Evolutionary conservation across 495 filamentous ascomycete species (phyloP).

Genomic region (Paragyromitra xinjiangensis): DNA sequence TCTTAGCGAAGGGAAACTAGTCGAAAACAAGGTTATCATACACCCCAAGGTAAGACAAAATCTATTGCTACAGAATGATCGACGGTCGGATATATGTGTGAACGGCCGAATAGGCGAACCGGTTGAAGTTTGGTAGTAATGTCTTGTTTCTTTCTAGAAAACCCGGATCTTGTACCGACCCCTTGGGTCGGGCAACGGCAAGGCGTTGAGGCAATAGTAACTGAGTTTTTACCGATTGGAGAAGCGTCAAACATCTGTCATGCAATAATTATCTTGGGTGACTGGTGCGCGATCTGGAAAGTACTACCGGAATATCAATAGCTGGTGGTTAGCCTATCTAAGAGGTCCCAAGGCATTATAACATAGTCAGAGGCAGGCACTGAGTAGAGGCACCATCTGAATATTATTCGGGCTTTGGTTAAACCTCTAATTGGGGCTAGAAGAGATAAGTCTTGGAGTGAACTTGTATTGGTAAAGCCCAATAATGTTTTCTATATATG

Average conservation of each 20-base stretch:
- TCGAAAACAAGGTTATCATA: background rate
- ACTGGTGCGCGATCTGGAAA: background rate
- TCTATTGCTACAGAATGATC: background rate
- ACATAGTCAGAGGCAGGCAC: background rate
- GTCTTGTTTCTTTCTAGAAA: background rate
- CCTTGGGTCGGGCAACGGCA: constrained; percentile 3
- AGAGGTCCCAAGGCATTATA: background rate
- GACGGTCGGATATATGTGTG: background rate
- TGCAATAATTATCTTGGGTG: background rate
- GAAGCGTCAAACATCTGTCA: background rate
- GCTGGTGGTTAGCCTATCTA: background rate
- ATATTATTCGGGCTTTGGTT: background rate
- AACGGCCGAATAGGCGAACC: too few relatives aligned
- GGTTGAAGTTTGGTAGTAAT: background rate
- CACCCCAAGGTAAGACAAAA: background rate
- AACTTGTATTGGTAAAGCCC: background rate
- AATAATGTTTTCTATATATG: constrained; percentile 3
- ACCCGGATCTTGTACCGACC: background rate
- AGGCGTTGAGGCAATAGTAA: background rate
- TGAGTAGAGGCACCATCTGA: background rate
- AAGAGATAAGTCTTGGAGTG: background rate
- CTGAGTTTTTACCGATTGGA: constrained; percentile 7
- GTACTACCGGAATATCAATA: background rate
- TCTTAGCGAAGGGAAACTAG: background rate
- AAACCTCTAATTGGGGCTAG: background rate